phyloP scores from a whole-genome alignment of 2,329 filamentous ascomycete genomes.

The Hypoxylon sp. region DNA sequence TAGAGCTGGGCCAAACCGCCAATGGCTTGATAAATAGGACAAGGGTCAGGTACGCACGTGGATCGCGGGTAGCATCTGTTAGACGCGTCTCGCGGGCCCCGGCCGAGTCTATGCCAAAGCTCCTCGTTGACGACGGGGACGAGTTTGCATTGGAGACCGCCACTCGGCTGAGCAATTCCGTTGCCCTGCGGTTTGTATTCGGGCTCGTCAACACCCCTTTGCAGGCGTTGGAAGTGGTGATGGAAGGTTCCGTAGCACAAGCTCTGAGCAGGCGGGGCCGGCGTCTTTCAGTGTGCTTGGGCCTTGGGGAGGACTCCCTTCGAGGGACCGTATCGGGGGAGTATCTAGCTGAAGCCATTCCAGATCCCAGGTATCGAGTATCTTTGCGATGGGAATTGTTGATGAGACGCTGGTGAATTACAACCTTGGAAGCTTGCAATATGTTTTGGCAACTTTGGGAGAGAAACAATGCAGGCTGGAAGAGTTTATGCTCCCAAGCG shows the following conservation, averaged over 20 bases:
- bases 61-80: slow-evolving; percentile 43
- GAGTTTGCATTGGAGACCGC: slow-evolving; percentile 62
- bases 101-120: slow-evolving; percentile 52
- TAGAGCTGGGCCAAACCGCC: not conserved
- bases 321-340: slow-evolving; percentile 54
- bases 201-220: slow-evolving; percentile 64
- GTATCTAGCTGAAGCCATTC: slow-evolving; percentile 54
- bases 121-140: slow-evolving; percentile 54
- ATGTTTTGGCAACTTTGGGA: slow-evolving; percentile 26
- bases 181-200: slow-evolving; percentile 63
- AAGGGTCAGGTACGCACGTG: slow-evolving; percentile 42
- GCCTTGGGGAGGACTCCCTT: slow-evolving; percentile 58
- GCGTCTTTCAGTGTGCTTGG: slow-evolving; percentile 53
- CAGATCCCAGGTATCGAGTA: slow-evolving; percentile 3
- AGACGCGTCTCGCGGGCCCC: slow-evolving; percentile 40
- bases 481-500: slow-evolving; percentile 29
- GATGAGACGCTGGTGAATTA: slow-evolving; percentile 13
- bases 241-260: slow-evolving; percentile 68
- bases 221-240: slow-evolving; percentile 67
- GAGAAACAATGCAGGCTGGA: slow-evolving; percentile 34
- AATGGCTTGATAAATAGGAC: not conserved
- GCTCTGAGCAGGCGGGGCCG: slow-evolving; percentile 68
- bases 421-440: slow-evolving; percentile 23
- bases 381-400: slow-evolving; percentile 14
- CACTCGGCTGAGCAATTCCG: slow-evolving; percentile 67